Percentiles rank a stretch among this genome's conserved stretches.
These are phyloP conservation scores for Arabidopsis thaliana DNA, from an alignment of 345 rosid species.

Conservation along the genomic window TAIR10.1 NC_003076.8:23712501-23713000, in stretches of 20 bases:
- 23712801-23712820: slow-evolving; percentile 25
- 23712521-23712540: slow-evolving; percentile 43
- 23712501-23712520: slow-evolving; percentile 35
- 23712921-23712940: neutral
- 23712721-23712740: slow-evolving; percentile 30
- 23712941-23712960: neutral
- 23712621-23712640: slow-evolving; percentile 25
- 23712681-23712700: slow-evolving; percentile 35
- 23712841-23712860: slow-evolving; percentile 25
- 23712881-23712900: slow-evolving; percentile 19
- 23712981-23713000: neutral
- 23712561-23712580: slow-evolving; percentile 44
- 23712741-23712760: slow-evolving; percentile 14
- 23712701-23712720: slow-evolving; percentile 35
- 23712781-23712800: slow-evolving; percentile 36
- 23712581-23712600: slow-evolving; percentile 43
- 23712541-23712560: slow-evolving; percentile 43
- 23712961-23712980: slow-evolving; percentile 13
- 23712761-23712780: slow-evolving; percentile 27
- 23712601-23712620: slow-evolving; percentile 38
- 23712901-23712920: neutral
- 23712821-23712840: slow-evolving; percentile 28
- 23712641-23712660: slow-evolving; percentile 31
- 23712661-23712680: slow-evolving; percentile 39
- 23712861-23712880: slow-evolving; percentile 23